Evolutionary conservation across 768 basidiomycete species (phyloP), one percentile per base, ranked within the genome.

Genomic region (Thelephora aurantiotincta): DNA sequence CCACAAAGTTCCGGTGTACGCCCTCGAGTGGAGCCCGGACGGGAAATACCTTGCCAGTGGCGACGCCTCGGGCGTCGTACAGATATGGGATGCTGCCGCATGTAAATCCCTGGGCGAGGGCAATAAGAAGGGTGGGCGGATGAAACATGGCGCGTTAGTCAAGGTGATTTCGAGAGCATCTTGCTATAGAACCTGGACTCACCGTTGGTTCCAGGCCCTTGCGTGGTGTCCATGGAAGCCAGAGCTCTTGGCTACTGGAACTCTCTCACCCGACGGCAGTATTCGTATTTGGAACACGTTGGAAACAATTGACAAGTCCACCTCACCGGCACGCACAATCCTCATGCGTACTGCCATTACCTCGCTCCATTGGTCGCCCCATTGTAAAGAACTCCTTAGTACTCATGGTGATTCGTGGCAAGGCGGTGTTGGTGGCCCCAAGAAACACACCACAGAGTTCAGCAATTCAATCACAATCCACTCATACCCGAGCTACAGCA

Each of bases 191-290:
- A 2, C 14, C 46, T 49, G 4, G 35, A 44, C 37, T 34, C 20
- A 14, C 38, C 35, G 36, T 5, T 33, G 45, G 16, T 35, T 37
- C 44, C 44, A 83, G 81, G 82, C 82, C 1, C 63, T 84, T 43
- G 74, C 80, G 0, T 84, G 82, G 82, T 79, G 78, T 54, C 81
- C 82, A 0, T 84, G 82, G 82, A 77, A 82, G 53, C 66, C 68
- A 3, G 74, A 74, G 48, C 65, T 85, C 3, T 66, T 84, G 23
- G 82, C 82, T 4, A 74, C 78, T 0, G 82, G 81, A 13, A 77
- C 81, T 11, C 74, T 73, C 12, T 77, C 77, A 37, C 72, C 72
- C 12, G 82, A 84, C 52, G 75, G 77, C 43, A 67, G 62, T 23
- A 68, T 77, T 54, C 74, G 70, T 49, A 65, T 78, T 35, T 79